These are phyloP conservation scores for Ustilaginoidea virens DNA, from an alignment of 2,329 filamentous ascomycete species.

Conservation along the genomic window DNA sequence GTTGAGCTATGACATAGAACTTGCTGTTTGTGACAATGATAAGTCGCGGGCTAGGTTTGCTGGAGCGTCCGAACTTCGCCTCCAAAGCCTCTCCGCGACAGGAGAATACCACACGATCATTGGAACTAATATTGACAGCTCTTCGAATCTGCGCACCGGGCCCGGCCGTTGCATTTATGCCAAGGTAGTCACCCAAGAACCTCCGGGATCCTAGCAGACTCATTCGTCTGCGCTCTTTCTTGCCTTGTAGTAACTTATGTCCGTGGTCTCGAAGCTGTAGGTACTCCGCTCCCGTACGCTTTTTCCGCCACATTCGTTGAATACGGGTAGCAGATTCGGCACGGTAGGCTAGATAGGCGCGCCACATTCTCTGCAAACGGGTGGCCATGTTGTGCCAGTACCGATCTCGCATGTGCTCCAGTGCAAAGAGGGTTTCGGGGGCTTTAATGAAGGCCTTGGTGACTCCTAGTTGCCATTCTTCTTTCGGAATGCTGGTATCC, in stretches of 20 bases:
- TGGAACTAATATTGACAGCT: slow-evolving; percentile 52
- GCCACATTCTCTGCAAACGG: slow-evolving; percentile 91
- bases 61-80: slow-evolving; percentile 90
- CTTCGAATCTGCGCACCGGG: slow-evolving; percentile 68
- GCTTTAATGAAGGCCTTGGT: slow-evolving; percentile 98
- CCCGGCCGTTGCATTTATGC: slow-evolving; percentile 65
- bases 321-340: slow-evolving; percentile 87
- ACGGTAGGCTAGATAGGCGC: slow-evolving; percentile 85
- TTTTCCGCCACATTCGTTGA: slow-evolving; percentile 89
- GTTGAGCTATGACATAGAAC: slow-evolving; percentile 79
- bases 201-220: slow-evolving; percentile 82
- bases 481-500: slow-evolving; percentile 85
- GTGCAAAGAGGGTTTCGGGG: slow-evolving; percentile 86
- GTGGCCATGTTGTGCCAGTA: slow-evolving; percentile 99
- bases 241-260: slow-evolving; percentile 63
- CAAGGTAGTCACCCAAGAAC: slow-evolving; percentile 91
- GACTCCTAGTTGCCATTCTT: slow-evolving; percentile 95
- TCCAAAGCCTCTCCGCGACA: slow-evolving; percentile 82
- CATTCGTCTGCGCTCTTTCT: slow-evolving; percentile 83
- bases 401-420: slow-evolving; percentile 93
- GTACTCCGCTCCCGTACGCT: slow-evolving; percentile 79
- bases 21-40: slow-evolving; percentile 73
- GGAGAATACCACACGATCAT: slow-evolving; percentile 73
- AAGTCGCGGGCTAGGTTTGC: slow-evolving; percentile 77
- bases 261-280: slow-evolving; percentile 79